phyloP scores from a whole-genome alignment of 345 rosid species.

The Garcia nutans region DNA sequence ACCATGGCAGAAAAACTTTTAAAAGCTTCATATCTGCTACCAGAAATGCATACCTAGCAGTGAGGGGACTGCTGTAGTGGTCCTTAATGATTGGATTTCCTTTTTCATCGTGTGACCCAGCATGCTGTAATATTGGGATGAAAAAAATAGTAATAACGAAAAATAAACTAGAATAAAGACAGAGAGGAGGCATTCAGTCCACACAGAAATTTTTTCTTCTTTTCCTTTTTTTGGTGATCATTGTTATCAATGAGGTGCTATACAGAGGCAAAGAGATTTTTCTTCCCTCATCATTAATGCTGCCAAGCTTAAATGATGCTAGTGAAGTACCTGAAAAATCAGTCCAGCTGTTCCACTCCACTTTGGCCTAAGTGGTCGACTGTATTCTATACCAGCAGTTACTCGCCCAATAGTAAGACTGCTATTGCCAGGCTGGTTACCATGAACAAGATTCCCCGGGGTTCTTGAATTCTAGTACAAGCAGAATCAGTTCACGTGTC shows the following conservation, averaged over 20 bases:
- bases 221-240: background rate
- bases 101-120: conserved; percentile 77
- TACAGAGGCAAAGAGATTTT: background rate
- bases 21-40: conserved; percentile 9
- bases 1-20: background rate
- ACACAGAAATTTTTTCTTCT: too few species aligned
- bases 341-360: conserved; percentile 91
- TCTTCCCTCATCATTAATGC: background rate
- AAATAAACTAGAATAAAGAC: background rate
- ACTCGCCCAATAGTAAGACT: conserved; percentile 78
- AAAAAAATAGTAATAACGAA: background rate
- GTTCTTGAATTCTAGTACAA: conserved; percentile 80
- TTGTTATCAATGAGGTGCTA: background rate
- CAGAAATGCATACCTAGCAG: conserved; percentile 64
- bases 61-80: conserved; percentile 75
- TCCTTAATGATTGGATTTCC: conserved; percentile 86
- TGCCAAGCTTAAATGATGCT: background rate
- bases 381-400: conserved; percentile 78
- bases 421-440: conserved; percentile 66
- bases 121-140: conserved; percentile 50
- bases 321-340: conserved; percentile 67
- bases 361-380: conserved; percentile 92
- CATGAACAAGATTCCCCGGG: conserved; percentile 91
- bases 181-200: background rate
- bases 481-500: conserved; percentile 18